phyloP scores from a whole-genome alignment of 306 rosid species.

The Leucaena leucocephala region DNA sequence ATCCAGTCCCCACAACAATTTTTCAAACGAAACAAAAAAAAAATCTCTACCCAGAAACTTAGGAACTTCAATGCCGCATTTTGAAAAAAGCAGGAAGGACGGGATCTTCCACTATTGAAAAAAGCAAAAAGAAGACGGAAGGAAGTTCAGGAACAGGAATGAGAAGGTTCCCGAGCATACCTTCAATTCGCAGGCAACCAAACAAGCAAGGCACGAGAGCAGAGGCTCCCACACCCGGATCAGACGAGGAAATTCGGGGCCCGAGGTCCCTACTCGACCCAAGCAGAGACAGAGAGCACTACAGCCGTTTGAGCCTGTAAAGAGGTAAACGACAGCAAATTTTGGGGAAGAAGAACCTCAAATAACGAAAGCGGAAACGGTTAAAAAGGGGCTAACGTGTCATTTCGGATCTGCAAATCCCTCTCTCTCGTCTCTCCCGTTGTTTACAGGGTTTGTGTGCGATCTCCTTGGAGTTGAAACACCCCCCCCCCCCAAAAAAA shows the following conservation, averaged over 20 bases:
- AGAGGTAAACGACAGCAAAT: not conserved
- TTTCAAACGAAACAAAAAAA: not conserved
- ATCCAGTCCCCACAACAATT: not conserved
- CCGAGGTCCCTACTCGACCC: conserved; percentile 24
- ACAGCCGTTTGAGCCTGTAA: not conserved
- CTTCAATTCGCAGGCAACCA: conserved; percentile 32
- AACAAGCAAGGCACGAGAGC: conserved; percentile 12
- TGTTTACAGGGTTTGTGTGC: conserved; percentile 8
- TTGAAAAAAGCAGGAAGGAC: conserved; percentile 19
- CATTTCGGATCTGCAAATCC: conserved; percentile 38
- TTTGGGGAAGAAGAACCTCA: not conserved
- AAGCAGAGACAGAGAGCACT: conserved; percentile 6
- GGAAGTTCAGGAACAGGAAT: not conserved
- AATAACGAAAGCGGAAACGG: conserved; percentile 15
- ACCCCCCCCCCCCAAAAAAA: not conserved
- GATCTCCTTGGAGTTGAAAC: not conserved
- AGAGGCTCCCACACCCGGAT: conserved; percentile 35
- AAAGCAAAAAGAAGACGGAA: not conserved
- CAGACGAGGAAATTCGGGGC: conserved; percentile 32
- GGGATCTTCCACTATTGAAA: conserved; percentile 37
- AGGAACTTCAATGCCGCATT: conserved; percentile 12
- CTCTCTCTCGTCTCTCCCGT: not conserved
- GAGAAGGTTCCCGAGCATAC: conserved; percentile 7
- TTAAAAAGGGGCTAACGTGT: conserved; percentile 42
- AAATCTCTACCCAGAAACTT: not conserved